These are phyloP conservation scores for Aspergillus sclerotiicarbonarius DNA, from an alignment of 495 filamentous ascomycete species.

Conservation along the genomic window DNA sequence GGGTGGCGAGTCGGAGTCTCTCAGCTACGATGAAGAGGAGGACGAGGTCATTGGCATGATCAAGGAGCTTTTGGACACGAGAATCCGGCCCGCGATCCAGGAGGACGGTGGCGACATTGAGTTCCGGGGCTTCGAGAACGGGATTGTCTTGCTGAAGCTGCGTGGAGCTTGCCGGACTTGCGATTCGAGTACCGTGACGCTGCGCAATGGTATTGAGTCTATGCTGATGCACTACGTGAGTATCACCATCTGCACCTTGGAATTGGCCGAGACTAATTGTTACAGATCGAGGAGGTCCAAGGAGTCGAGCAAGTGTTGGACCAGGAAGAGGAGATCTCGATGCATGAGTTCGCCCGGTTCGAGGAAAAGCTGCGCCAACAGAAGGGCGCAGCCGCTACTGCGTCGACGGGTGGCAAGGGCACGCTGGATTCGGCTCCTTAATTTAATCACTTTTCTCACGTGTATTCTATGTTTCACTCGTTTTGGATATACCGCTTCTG, in stretches of 20 bases:
- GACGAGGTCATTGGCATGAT: constrained; percentile 96
- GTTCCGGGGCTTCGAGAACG: constrained; percentile 82
- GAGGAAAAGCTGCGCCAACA: constrained; percentile 88
- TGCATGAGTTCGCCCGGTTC: constrained; percentile 91
- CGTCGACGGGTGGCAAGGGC: constrained; percentile 64
- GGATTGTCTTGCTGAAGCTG: constrained; percentile 81
- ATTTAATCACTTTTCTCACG: constrained; percentile 6
- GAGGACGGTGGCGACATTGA: constrained; percentile 98
- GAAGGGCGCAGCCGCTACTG: constrained; percentile 56
- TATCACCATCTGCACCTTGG: constrained; percentile 11
- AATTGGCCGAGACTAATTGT: constrained; percentile 38
- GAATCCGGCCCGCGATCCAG: constrained; percentile 92
- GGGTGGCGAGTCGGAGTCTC: constrained; percentile 59
- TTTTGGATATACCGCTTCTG: background rate
- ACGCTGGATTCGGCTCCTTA: constrained; percentile 59
- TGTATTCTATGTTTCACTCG: background rate
- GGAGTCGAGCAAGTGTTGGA: constrained; percentile 90
- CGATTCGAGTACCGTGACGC: constrained; percentile 90
- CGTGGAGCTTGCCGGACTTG: constrained; percentile 92
- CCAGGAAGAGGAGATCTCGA: constrained; percentile 85
- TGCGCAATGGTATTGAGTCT: constrained; percentile 95
- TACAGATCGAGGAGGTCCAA: constrained; percentile 90
- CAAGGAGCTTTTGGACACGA: constrained; percentile 94
- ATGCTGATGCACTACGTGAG: constrained; percentile 87
- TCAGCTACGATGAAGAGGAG: constrained; percentile 80